Evolutionary conservation across 805 yeast genomes (phyloP).

Genomic region (Yamadazyma insecticola): DNA sequence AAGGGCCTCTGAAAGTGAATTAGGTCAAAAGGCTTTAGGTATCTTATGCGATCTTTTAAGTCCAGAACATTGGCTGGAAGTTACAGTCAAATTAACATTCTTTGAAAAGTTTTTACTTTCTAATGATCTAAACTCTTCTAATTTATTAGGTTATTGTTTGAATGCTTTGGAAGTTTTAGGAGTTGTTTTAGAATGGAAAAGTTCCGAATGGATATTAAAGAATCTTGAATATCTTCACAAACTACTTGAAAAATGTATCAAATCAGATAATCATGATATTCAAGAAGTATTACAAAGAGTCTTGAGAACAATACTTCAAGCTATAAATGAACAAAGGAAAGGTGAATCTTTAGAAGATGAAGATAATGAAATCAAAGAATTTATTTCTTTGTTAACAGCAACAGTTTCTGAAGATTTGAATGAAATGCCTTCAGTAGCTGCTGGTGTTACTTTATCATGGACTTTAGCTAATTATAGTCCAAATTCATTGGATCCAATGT

Average conservation of each 20-base stretch:
- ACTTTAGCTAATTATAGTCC: constrained; percentile 75
- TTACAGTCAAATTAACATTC: constrained; percentile 76
- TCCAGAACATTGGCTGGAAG: constrained; percentile 80
- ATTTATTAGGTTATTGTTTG: constrained; percentile 71
- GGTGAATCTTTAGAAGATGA: constrained; percentile 47
- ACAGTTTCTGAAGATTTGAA: constrained; percentile 78
- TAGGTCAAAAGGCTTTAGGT: constrained; percentile 78
- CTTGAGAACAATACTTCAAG: constrained; percentile 60
- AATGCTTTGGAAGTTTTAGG: constrained; percentile 89
- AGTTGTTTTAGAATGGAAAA: constrained; percentile 75
- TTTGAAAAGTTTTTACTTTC: constrained; percentile 84
- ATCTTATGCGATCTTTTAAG: constrained; percentile 70
- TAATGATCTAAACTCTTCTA: constrained; percentile 66
- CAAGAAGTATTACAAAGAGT: constrained; percentile 82
- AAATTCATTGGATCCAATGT: constrained; percentile 63
- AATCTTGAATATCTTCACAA: constrained; percentile 67
- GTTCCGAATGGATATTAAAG: constrained; percentile 71
- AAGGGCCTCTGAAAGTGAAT: constrained; percentile 75
- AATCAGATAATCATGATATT: constrained; percentile 78
- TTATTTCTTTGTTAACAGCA: constrained; percentile 55
- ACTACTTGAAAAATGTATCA: constrained; percentile 74
- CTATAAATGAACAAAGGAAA: constrained; percentile 46
- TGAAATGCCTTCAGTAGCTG: constrained; percentile 72
- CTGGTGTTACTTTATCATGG: constrained; percentile 82
- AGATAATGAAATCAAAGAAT: constrained; percentile 59